Base-by-base conservation (phyloP, 331 rosid species). In the Acacia pycnantha region DNA sequence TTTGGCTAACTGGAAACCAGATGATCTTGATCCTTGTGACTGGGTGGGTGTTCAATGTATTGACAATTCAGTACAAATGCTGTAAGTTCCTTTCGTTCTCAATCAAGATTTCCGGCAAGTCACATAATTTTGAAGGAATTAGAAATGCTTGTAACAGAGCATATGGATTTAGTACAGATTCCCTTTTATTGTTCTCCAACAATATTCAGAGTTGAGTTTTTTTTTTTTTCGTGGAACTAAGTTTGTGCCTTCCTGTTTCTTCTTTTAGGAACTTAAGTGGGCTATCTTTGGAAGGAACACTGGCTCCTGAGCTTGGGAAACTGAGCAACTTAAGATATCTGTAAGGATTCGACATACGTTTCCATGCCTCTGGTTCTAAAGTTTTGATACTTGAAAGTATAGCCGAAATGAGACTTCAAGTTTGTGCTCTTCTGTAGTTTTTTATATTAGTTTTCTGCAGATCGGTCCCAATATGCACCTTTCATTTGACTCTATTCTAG, bases 301-400 rank as follows among this genome's bases (percentile, higher is more conserved):
- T 96, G 86, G 87, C 94, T 24, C 98, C 99, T 50, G 94, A 91
- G 80, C 90, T 96, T 82, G 93, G 95, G 47, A 90, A 82, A 87
- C 97, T 96, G 37, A 24, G 71, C 74, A 87, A 88, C 86, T 83
- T 96, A 61, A 86, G 71, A 86, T 86, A 86, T 73, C 90, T 96
- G 99, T 96, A 90, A 89, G 97, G 35, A 86, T 77, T 73, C 75
- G 21, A 24, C 77, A 73, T 37, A 6, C 26, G 9, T 22, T 70
- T n/a, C 19, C 35, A 18, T 51, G 40, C n/a, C 59, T 47, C 54
- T 8, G 43, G 27, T 72, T 72, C 76, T 47, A 0, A 73, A 72
- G n/a, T 44, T 71, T 70, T 33, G 64, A 21, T 58, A 29, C 24
- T 31, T 58, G 40, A n/a, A 58, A 21, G 16, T 70, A n/a, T 74